These are phyloP conservation scores for Omphalotus guepiniiformis DNA, from an alignment of 768 basidiomycete species.

Conservation along the genomic window DNA sequence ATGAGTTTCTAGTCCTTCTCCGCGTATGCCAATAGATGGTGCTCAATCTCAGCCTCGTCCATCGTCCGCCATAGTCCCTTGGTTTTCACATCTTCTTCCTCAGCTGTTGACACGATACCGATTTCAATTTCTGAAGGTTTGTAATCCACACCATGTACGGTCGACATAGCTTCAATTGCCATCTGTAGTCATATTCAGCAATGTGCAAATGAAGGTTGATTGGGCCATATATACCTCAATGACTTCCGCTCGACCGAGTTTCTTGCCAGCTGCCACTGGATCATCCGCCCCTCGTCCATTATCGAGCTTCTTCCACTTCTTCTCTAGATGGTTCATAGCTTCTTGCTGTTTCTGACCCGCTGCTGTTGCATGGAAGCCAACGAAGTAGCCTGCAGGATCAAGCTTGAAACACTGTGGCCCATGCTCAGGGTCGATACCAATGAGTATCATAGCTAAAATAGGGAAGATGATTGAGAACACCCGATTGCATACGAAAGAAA, in stretches of 20 bases:
- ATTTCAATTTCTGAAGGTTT: constrained; percentile 96
- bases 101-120: constrained; percentile 77
- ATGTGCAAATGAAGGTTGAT: neutral
- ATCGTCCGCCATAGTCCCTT: constrained; percentile 78
- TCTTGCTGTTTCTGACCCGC: constrained; percentile 98
- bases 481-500: neutral
- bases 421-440: constrained; percentile 84
- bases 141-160: constrained; percentile 93
- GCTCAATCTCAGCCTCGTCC: constrained; percentile 72
- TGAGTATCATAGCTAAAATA: constrained; percentile 92
- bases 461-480: neutral
- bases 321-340: constrained; percentile 97
- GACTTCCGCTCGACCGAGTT: constrained; percentile 69
- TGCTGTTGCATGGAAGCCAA: constrained; percentile 96
- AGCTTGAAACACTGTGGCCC: constrained; percentile 99
- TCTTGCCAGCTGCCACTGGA: constrained; percentile 68
- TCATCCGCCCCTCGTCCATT: constrained; percentile 76
- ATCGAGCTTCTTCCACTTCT: constrained; percentile 96
- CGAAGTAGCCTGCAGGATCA: constrained; percentile 97
- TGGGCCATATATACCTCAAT: constrained; percentile 74
- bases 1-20: constrained; percentile 77
- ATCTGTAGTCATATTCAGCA: constrained; percentile 43
- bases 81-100: constrained; percentile 69
- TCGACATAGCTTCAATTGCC: constrained; percentile 92
- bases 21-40: constrained; percentile 78